Evolutionary conservation across 306 rosid genomes (phyloP).

Genomic region (Malus sieversii): DNA sequence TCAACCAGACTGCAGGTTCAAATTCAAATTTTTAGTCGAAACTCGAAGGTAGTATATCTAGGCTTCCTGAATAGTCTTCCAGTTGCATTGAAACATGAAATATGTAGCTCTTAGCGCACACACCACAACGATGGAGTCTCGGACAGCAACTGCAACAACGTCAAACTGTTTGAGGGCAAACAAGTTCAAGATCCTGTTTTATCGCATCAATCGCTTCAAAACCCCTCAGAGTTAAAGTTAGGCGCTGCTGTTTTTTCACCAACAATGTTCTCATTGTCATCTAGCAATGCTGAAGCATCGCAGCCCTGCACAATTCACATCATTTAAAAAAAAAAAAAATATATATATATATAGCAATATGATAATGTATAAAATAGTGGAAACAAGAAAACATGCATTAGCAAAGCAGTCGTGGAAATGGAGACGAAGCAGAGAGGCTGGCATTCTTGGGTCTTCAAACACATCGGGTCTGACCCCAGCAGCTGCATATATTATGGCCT

Average conservation of each 20-base stretch:
- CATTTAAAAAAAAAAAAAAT: neutral
- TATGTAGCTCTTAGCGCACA: slow-evolving; percentile 16
- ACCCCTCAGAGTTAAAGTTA: slow-evolving; percentile 71
- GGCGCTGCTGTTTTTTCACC: slow-evolving; percentile 90
- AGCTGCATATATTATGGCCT: slow-evolving; percentile 42
- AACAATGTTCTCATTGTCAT: slow-evolving; percentile 45
- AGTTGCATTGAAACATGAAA: neutral
- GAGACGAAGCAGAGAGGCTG: slow-evolving; percentile 80
- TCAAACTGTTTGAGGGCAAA: slow-evolving; percentile 72
- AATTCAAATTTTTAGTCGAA: neutral
- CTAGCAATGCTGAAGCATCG: slow-evolving; percentile 79
- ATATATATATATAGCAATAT: too few species aligned
- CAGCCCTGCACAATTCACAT: slow-evolving; percentile 51
- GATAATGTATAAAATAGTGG: too few species aligned
- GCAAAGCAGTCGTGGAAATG: slow-evolving; percentile 93
- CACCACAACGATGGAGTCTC: slow-evolving; percentile 76
- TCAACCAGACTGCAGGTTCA: slow-evolving; percentile 63
- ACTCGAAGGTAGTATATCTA: neutral
- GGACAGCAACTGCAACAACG: slow-evolving; percentile 66
- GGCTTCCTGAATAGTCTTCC: too few species aligned
- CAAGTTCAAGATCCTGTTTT: slow-evolving; percentile 55
- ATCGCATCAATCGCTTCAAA: slow-evolving; percentile 73
- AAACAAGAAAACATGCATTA: slow-evolving; percentile 42
- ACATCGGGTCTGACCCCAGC: slow-evolving; percentile 48
- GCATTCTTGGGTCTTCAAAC: slow-evolving; percentile 61